Base-by-base conservation (phyloP, 345 rosid species). In the Microthlaspi erraticum region DNA sequence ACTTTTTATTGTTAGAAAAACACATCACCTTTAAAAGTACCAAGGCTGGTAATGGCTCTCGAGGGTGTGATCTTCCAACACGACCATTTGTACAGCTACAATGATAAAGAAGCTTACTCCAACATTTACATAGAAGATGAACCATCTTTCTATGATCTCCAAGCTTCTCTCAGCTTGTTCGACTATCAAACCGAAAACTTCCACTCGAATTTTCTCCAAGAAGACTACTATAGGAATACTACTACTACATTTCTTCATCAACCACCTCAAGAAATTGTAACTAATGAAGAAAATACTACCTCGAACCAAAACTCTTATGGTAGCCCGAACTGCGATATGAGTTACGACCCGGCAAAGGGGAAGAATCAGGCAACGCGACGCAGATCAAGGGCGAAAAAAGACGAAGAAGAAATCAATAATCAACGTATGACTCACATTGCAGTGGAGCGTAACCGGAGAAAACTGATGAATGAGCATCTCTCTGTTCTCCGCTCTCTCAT, bases 341-440 rank as follows among this genome's bases (percentile, higher is more conserved):
- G 8, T 37, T 16, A 48, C 50, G 38, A 48, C 51, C 62, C 6
- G 20, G 55, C 62, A 36, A 42, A 71, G 10, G 45, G 71, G 37
- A 50, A 9, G 1, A 60, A 65, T 56, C 83, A 87, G 9, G 80
- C 80, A 7, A 87, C 84, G 71, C 71, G 96, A 66, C 83, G 94
- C 13, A 84, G 96, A 32, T 60, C 86, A 31, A 87, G 84, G 80
- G 82, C 73, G 31, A 74, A 75, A 50, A 91, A 86, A 77, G 91
- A 89, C 82, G 84, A 82, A 71, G 96, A 88, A 68, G 97, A 93
- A n/a, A 84, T 86, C 29, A 88, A 83, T 84, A 86, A 82, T 46
- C 97, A 93, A 73, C 90, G 98, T 79, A 91, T 87, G 95, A 85
- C 93, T 60, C 98, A 93, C 89, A 93, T 93, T 89, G 91, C 97